Conservation (phyloP, 352 stramenopile genomes). For the Pilasporangium apinafurcum region DNA sequence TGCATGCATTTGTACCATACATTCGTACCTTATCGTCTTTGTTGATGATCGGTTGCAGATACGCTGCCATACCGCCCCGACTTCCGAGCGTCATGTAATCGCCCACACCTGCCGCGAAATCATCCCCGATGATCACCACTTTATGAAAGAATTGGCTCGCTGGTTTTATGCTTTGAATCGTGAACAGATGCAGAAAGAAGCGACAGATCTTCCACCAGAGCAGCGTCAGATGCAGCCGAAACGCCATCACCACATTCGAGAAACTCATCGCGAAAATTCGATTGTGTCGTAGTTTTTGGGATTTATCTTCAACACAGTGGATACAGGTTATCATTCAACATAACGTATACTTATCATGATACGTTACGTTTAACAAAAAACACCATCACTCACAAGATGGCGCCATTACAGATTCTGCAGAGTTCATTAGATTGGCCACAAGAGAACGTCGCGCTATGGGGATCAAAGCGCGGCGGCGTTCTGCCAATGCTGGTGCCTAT, state of each 20-base stretch:
- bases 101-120: slow-evolving; percentile 73
- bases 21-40: slow-evolving; percentile 49
- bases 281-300: no score
- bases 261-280: no score
- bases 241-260: slow-evolving; percentile 18
- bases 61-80: slow-evolving; percentile 36
- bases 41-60: slow-evolving; percentile 44
- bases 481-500: slow-evolving; percentile 13
- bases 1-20: no score
- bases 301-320: background rate
- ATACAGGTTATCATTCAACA: background rate
- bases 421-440: background rate
- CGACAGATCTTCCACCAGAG: slow-evolving; percentile 68
- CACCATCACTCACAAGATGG: background rate
- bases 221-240: slow-evolving; percentile 52
- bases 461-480: slow-evolving; percentile 52
- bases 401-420: background rate
- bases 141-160: slow-evolving; percentile 75
- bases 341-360: no score
- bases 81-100: slow-evolving; percentile 66
- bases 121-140: slow-evolving; percentile 76
- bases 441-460: slow-evolving; percentile 35
- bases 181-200: slow-evolving; percentile 30
- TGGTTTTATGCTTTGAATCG: slow-evolving; percentile 40
- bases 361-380: no score